Conservation (phyloP, 805 yeast genomes). For the Pichia nanzhaoensis region DNA sequence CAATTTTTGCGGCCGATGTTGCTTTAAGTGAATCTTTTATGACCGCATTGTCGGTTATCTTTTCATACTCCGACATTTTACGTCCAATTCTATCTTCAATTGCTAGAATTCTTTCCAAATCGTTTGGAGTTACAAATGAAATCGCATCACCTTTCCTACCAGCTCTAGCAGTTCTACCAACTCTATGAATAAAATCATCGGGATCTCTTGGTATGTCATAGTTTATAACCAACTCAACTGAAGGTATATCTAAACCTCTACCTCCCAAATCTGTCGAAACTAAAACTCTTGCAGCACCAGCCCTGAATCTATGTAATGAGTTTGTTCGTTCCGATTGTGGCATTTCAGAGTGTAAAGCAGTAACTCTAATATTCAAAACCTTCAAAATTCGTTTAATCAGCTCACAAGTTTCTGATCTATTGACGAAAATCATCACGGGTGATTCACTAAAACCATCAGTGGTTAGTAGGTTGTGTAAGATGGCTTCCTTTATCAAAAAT, state of each 20-base stretch:
- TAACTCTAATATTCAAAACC: constrained; percentile 67
- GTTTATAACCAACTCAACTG: constrained; percentile 70
- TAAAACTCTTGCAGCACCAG: constrained; percentile 86
- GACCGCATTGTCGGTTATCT: constrained; percentile 63
- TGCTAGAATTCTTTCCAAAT: constrained; percentile 70
- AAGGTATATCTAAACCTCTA: constrained; percentile 79
- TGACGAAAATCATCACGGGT: constrained; percentile 83
- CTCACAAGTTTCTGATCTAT: constrained; percentile 88
- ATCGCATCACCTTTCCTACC: constrained; percentile 83
- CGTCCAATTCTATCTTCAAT: constrained; percentile 80
- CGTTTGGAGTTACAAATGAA: constrained; percentile 79
- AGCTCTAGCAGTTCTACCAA: constrained; percentile 97
- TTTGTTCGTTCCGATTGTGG: constrained; percentile 88
- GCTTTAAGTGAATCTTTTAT: constrained; percentile 64
- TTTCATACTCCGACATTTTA: constrained; percentile 71
- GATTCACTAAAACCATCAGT: constrained; percentile 55
- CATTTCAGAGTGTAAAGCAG: constrained; percentile 92
- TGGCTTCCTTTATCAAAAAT: constrained; percentile 84
- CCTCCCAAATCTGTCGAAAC: constrained; percentile 96
- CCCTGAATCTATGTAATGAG: constrained; percentile 87
- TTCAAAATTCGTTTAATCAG: constrained; percentile 70
- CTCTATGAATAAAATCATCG: constrained; percentile 79
- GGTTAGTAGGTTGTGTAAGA: constrained; percentile 61
- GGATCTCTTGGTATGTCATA: constrained; percentile 81
- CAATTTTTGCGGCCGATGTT: constrained; percentile 80